phyloP scores from a whole-genome alignment of 225 moss, liverwort and hornwort species.

The Polytrichum commune region DNA sequence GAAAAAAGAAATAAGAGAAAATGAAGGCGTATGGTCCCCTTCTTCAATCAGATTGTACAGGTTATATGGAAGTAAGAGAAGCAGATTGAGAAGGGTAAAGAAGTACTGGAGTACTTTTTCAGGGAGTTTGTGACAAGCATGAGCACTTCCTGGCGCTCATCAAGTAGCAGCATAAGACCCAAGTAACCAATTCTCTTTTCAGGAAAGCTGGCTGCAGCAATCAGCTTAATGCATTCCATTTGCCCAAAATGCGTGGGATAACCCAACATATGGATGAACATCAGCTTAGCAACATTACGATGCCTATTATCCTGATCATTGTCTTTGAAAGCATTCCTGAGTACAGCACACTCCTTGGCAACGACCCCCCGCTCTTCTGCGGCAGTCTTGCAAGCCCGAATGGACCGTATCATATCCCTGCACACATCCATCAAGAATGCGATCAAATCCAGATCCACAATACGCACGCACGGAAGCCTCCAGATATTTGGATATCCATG shows the following conservation, averaged over 20 bases:
- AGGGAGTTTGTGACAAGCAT: slow-evolving; percentile 62
- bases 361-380: slow-evolving; percentile 53
- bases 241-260: slow-evolving; percentile 71
- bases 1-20: too few species aligned
- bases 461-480: too few species aligned
- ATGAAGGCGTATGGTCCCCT: too few species aligned
- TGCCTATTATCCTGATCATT: slow-evolving; percentile 47
- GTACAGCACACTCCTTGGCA: slow-evolving; percentile 55
- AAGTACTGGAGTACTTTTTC: slow-evolving; percentile 30
- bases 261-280: slow-evolving; percentile 70
- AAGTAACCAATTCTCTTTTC: slow-evolving; percentile 69
- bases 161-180: slow-evolving; percentile 68
- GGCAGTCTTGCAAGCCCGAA: slow-evolving; percentile 57
- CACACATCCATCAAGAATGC: too few species aligned
- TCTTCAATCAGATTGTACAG: background rate
- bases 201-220: slow-evolving; percentile 52
- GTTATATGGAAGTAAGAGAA: slow-evolving; percentile 5
- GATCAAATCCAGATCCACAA: too few species aligned
- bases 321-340: slow-evolving; percentile 50
- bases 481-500: too few species aligned
- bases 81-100: too few species aligned
- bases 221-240: slow-evolving; percentile 64
- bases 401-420: slow-evolving; percentile 60
- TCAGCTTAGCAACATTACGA: slow-evolving; percentile 68
- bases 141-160: slow-evolving; percentile 67